These are phyloP conservation scores for Manihot esculenta DNA, from an alignment of 441 rosid species.

Conservation along the genomic window DNA sequence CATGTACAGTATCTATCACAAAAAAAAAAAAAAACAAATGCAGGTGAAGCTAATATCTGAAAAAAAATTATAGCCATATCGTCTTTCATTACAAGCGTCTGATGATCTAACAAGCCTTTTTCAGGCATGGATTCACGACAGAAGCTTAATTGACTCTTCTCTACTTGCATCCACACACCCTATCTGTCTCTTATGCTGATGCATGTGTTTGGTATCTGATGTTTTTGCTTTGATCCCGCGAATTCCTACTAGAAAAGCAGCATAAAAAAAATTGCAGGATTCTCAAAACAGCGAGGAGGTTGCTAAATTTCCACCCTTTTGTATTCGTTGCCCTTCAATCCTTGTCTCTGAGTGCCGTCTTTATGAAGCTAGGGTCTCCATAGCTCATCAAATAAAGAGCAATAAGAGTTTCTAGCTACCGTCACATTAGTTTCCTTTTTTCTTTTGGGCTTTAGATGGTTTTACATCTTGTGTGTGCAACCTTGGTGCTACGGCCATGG, in stretches of 20 bases:
- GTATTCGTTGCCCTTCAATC: not conserved
- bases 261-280: not conserved
- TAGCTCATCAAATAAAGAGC: not conserved
- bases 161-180: not conserved
- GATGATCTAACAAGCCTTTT: not conserved
- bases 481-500: slow-evolving; percentile 97
- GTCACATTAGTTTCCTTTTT: slow-evolving; percentile 55
- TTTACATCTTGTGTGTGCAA: slow-evolving; percentile 76
- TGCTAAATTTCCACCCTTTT: not conserved
- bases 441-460: slow-evolving; percentile 49
- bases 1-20: not conserved
- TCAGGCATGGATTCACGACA: not conserved
- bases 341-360: not conserved
- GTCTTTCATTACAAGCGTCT: not conserved
- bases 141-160: not conserved
- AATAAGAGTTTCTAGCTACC: not conserved
- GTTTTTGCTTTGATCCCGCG: too few species aligned
- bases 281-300: not conserved
- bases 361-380: not conserved
- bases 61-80: too few species aligned
- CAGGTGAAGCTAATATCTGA: not conserved
- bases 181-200: too few species aligned
- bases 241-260: not conserved
- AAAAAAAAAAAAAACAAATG: slow-evolving; percentile 4
- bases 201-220: too few species aligned